Evolutionary conservation across 768 basidiomycete species (phyloP), one percentile per base, ranked within the genome.

Genomic region (Tulasnella calospora): DNA sequence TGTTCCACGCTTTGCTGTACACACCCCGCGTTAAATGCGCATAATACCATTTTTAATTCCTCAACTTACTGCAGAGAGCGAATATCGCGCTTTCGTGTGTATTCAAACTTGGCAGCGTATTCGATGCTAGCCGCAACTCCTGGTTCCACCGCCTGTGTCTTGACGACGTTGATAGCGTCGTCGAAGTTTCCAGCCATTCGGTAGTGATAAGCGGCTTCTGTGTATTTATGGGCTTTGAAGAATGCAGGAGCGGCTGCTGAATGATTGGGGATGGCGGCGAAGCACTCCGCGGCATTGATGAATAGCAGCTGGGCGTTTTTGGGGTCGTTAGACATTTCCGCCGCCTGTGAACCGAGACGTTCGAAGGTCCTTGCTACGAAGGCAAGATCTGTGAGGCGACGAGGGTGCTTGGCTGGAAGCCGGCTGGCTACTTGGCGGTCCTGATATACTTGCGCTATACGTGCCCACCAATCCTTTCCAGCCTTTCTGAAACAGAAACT

Each of bases 31-130:
- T 27, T 23, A 7, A 70, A n/a, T 51, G 17, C 40, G 71, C 69
- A 3, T 30, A 71, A 46, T 51, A 23, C n/a, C 5, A 51, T 55
- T 74, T 27, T 17, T 15, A 23, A n/a, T 23, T 51, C 51, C 23
- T 51, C 23, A 21, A 51, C 77, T 67, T 74, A 74, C 41, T 46
- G 57, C 41, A 80, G 82, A 40, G 80, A 89, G 87, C 82, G 81
- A 12, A 85, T 79, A 12, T 85, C 80, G 47, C 84, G 83, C 83
- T 83, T 82, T 36, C 85, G 84, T 78, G 88, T 84, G 79, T 87
- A 91, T 75, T 84, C 86, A 1, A 90, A 72, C 0, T 87, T 85
- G 1, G 88, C 88, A 2, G 87, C 86, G 0, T 84, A 84, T 44
- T 83, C 83, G 41, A 91, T 86, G n/a, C 30, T 57, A 12, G 72